These are phyloP conservation scores for Pelargonium nanum DNA, from an alignment of 345 rosid species.

Conservation along the genomic window DNA sequence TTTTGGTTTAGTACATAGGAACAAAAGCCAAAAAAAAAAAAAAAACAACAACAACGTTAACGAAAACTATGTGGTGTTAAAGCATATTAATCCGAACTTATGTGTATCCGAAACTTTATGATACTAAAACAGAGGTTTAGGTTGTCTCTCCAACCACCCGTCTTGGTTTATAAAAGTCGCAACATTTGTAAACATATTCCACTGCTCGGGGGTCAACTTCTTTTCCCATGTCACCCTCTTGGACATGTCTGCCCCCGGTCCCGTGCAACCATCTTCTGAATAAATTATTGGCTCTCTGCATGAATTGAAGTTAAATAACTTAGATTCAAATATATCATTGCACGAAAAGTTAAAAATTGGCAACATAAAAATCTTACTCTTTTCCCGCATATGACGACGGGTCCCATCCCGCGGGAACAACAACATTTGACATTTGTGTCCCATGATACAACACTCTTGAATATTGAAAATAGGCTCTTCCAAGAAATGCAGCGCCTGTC, in stretches of 20 bases:
- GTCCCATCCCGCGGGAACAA: slow-evolving; percentile 2
- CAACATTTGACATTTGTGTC: background rate
- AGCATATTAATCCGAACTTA: no score
- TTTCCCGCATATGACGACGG: background rate
- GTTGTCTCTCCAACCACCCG: slow-evolving; percentile 33
- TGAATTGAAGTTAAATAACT: background rate
- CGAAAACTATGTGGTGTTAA: no score
- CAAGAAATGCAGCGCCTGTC: background rate
- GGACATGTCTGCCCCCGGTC: slow-evolving; percentile 29
- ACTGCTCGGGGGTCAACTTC: slow-evolving; percentile 2
- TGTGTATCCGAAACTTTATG: no score
- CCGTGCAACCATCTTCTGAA: slow-evolving; percentile 31
- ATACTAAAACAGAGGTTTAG: slow-evolving; percentile 3
- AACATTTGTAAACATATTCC: background rate
- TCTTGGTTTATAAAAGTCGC: slow-evolving; percentile 24
- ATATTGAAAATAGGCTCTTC: background rate
- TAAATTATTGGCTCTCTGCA: slow-evolving; percentile 21
- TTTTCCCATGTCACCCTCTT: slow-evolving; percentile 37
- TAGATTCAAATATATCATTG: no score
- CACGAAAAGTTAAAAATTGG: no score
- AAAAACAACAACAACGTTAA: no score
- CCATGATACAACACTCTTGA: slow-evolving; percentile 1
- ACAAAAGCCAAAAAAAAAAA: no score
- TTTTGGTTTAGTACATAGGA: no score
- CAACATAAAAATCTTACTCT: background rate